A percentile compares a stretch with the other conserved stretches of the same genome.
phyloP scores from a whole-genome alignment of 23 red algal genomes.

The Pyropia yezoensis region DNA sequence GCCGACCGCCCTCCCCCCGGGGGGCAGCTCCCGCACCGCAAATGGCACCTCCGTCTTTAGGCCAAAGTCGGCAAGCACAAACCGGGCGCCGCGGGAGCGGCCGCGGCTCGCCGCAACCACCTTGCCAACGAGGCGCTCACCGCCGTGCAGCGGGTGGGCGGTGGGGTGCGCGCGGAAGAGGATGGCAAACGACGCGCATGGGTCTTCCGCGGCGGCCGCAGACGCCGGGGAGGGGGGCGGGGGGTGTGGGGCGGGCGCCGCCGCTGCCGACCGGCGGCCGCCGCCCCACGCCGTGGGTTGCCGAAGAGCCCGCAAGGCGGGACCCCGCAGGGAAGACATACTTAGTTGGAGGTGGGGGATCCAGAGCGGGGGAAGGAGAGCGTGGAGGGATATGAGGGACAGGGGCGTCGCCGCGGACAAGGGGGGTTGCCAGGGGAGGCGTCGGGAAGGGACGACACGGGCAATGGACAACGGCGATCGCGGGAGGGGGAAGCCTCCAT shows the following conservation, averaged over 20 bases:
- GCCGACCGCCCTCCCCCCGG: conserved; percentile 37
- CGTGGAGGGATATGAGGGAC: neutral
- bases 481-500: too few relatives aligned
- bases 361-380: neutral
- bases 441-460: too few relatives aligned
- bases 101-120: conserved; percentile 32
- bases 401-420: neutral
- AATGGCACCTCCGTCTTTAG: conserved; percentile 82
- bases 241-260: too few relatives aligned
- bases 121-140: conserved; percentile 45
- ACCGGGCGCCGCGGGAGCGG: conserved; percentile 34
- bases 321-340: too few relatives aligned
- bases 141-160: conserved; percentile 8
- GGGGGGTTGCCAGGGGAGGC: too few relatives aligned
- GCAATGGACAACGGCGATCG: too few relatives aligned
- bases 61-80: conserved; percentile 86
- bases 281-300: too few relatives aligned
- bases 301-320: too few relatives aligned
- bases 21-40: conserved; percentile 40
- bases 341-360: neutral
- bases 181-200: conserved; percentile 18
- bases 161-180: conserved; percentile 34
- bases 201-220: too few relatives aligned
- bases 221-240: too few relatives aligned
- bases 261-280: too few relatives aligned